Base-by-base conservation (phyloP, 2,329 filamentous ascomycete genomes). In the Dactylellina drechsleri region DNA sequence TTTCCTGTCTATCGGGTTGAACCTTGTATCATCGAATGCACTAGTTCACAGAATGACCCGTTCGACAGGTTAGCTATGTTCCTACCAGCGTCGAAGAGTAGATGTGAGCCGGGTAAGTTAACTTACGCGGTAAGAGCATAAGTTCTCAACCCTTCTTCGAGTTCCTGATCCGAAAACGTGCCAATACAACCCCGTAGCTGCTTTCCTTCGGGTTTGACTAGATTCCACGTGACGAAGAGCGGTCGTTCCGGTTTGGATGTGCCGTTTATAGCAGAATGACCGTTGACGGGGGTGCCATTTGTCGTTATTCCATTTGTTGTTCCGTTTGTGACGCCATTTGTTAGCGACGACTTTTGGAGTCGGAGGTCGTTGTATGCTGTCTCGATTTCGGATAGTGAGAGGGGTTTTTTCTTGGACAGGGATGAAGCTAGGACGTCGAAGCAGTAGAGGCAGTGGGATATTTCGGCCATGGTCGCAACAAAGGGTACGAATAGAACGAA, bases 161-260 rank as follows among this genome's bases (percentile, higher is more conserved):
- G 87, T 58, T 90, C 87, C 79, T 92, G 88, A 1, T 89, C 82
- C 80, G 93, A 91, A 80, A 98, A 99, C 1, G 94, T 99, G 78
- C 95, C 95, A 81, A 99, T 98, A 85, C 95, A 99, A 73, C 95
- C 95, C 73, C 95, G 90, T 49, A 99, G 87, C 60, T 54, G 66
- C 40, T 76, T 75, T 28, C 47, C 66, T 18, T 76, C 79, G 76
- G 82, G 79, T 15, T 84, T 82, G 6, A 87, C 88, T 65, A 92
- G 79, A 83, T 97, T 96, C 93, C 94, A 98, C 6, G 93, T 97
- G 54, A 99, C 92, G 81, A 98, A 98, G 45, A 98, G 86, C 0
- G 94, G 94, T 76, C 89, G 88, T 49, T 87, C 85, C 68, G 82
- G 82, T 78, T 82, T 80, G 75, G 78, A 77, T 78, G 73, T 77